phyloP scores from a whole-genome alignment of 2,329 filamentous ascomycete species.

The Neophaeococcomyces mojaviensis region DNA sequence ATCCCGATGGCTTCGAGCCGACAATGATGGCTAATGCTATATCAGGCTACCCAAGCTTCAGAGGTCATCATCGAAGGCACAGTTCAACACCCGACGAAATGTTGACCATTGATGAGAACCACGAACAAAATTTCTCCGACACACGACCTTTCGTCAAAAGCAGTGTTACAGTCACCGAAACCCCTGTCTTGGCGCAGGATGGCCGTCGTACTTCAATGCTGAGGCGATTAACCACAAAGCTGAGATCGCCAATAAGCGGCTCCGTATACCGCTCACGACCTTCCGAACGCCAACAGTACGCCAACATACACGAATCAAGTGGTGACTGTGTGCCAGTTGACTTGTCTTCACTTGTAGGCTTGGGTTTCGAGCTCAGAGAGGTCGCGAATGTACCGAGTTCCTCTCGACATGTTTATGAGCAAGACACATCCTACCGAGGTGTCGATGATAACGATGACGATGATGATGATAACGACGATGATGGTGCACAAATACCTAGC shows the following conservation, averaged over 20 bases:
- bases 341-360: constrained; percentile 21
- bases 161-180: background rate
- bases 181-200: background rate
- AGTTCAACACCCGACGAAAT: constrained; percentile 7
- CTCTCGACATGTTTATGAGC: constrained; percentile 3
- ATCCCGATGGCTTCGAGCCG: background rate
- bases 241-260: constrained; percentile 10
- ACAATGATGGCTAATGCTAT: background rate
- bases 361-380: constrained; percentile 22
- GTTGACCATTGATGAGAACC: constrained; percentile 4
- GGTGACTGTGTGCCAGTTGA: constrained; percentile 15
- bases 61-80: background rate
- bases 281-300: constrained; percentile 15
- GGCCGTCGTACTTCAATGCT: constrained; percentile 13
- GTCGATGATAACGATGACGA: background rate
- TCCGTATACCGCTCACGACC: background rate
- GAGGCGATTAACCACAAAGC: constrained; percentile 18
- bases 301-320: constrained; percentile 14
- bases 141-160: background rate
- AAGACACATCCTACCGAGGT: constrained; percentile 15
- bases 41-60: constrained; percentile 1
- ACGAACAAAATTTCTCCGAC: constrained; percentile 5
- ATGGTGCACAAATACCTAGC: constrained; percentile 7
- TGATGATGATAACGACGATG: too few relatives aligned
- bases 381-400: constrained; percentile 5